Evolutionary conservation across 805 yeast species (phyloP), one percentile per base, ranked within the genome.

Genomic region (Maudiozyma pseudohumilis): DNA sequence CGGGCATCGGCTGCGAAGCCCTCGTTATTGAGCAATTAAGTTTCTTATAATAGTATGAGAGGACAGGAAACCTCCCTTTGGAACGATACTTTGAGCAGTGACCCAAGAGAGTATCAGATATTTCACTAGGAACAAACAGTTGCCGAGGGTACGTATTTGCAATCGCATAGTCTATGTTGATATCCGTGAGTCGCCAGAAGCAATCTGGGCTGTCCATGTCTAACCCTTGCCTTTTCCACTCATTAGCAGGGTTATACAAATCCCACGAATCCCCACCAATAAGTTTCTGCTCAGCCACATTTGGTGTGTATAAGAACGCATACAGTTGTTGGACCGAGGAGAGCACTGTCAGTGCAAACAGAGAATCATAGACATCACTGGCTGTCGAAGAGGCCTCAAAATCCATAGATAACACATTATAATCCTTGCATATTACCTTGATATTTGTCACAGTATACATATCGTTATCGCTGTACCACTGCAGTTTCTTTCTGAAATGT

Each of bases 1-100:
- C 97, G 1, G 88, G 88, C 45, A 89, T 60, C 0, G 98, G 98
- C 61, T 92, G 98, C 2, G 96, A 69, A 49, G 95, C 84, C 40
- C 98, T 67, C 0, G 92, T 78, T 13, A 92, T 86, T 1, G 92
- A 72, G 51, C 92, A 78, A 1, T 79, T 77, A 48, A 75, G 85
- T 31, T 69, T 62, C 35, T 70, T 59, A 56, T 87, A 83, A 51
- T 72, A 79, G 58, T 87, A 92, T 2, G 88, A 73, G 29, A 92
- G 61, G 0, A 77, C 80, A 0, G 97, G 97, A 5, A 92, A 72
- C 44, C 98, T 64, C 41, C 72, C 74, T 54, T 89, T 88, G 1
- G 96, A 86, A 31, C 98, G 65, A 56, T 75, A 92, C 49, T 80
- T 81, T 5, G 82, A 78, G 0, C 96, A 94, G 55, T 92, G 89